Conservation (phyloP, 73 alveolate genomes). For the Paramecium sexaurelia region DNA sequence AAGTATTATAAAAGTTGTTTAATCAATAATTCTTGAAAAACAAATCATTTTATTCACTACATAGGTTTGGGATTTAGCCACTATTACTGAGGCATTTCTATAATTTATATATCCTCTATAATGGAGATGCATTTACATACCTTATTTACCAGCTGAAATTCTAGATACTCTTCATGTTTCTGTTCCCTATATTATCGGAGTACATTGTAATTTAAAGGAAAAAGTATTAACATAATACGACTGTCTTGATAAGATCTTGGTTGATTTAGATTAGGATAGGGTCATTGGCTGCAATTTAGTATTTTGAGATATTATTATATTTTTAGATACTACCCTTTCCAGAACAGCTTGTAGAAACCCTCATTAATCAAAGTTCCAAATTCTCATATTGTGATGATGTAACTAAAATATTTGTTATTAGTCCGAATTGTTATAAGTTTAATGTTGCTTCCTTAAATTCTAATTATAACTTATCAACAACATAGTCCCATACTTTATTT, state of each 20-base stretch:
- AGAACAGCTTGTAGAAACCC: background rate
- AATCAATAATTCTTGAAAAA: conserved; percentile 48
- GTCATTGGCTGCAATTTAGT: conserved; percentile 32
- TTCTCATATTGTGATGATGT: background rate
- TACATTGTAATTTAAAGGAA: conserved; percentile 49
- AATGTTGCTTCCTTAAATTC: conserved; percentile 17
- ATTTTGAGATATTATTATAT: background rate
- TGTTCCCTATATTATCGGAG: conserved; percentile 59
- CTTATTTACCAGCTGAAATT: conserved; percentile 59
- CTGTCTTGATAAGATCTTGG: conserved; percentile 53
- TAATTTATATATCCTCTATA: conserved; percentile 48
- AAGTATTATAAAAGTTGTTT: conserved; percentile 27
- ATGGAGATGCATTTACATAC: conserved; percentile 67
- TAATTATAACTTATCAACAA: background rate
- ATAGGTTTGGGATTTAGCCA: conserved; percentile 41
- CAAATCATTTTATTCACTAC: conserved; percentile 47
- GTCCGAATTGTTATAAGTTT: background rate
- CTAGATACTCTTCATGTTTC: conserved; percentile 56
- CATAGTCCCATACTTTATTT: background rate
- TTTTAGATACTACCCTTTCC: conserved; percentile 7
- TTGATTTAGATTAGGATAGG: conserved; percentile 63
- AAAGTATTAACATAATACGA: conserved; percentile 34
- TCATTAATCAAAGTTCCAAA: background rate
- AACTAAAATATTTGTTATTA: background rate
- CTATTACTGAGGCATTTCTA: conserved; percentile 49